phyloP scores from a whole-genome alignment of 1,139 yeast species.

The Debaryomyces fabryi region DNA sequence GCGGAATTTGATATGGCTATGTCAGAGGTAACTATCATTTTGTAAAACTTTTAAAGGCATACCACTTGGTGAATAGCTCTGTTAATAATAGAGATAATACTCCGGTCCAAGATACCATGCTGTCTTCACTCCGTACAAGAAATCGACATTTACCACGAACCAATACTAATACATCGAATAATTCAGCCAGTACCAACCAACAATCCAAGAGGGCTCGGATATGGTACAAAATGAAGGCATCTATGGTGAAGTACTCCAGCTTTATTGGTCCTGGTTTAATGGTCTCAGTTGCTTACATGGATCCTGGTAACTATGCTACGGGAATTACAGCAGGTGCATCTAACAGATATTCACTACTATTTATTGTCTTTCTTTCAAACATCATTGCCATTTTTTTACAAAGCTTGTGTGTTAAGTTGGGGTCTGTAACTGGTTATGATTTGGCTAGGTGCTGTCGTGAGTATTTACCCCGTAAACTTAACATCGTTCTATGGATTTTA shows the following conservation, averaged over 20 bases:
- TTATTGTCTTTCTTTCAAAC: constrained; percentile 67
- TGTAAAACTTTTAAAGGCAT: not conserved
- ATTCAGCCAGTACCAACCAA: not conserved
- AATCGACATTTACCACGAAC: not conserved
- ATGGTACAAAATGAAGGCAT: not conserved
- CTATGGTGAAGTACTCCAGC: constrained; percentile 46
- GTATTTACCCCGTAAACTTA: constrained; percentile 63
- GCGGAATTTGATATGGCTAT: not conserved
- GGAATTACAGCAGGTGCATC: constrained; percentile 79
- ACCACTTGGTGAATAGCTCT: not conserved
- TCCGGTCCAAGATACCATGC: not conserved
- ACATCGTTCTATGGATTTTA: constrained; percentile 58
- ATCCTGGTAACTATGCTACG: constrained; percentile 85
- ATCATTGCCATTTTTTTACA: constrained; percentile 76
- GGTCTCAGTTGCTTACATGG: constrained; percentile 80
- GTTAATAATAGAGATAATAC: not conserved
- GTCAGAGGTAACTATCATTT: too few relatives aligned
- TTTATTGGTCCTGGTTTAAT: constrained; percentile 80
- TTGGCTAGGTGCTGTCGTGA: constrained; percentile 70
- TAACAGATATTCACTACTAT: constrained; percentile 62
- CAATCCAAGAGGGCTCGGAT: not conserved
- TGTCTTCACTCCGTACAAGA: not conserved
- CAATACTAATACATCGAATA: not conserved
- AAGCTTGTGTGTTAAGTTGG: constrained; percentile 69
- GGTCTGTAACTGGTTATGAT: constrained; percentile 80